Conservation (phyloP, 2,329 filamentous ascomycete species). For the Coniochaeta sp. region DNA sequence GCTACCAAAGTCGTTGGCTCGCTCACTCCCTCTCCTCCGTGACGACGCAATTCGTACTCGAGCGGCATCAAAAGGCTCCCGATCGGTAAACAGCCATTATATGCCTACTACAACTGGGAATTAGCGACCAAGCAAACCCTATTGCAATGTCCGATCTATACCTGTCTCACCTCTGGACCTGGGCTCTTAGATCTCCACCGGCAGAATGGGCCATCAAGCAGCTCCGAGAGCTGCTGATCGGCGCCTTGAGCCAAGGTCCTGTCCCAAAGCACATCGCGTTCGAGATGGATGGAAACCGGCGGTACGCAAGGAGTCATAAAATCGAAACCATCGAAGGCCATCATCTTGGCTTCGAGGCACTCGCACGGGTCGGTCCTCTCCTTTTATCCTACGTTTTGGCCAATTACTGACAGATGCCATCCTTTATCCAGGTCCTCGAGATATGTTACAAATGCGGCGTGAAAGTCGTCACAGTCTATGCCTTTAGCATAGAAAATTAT, state of each 20-base stretch:
- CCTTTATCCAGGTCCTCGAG: conserved; percentile 68
- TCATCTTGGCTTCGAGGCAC: conserved; percentile 88
- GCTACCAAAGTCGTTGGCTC: too few relatives aligned
- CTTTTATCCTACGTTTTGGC: conserved; percentile 2
- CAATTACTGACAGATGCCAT: conserved; percentile 9
- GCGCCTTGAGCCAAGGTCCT: conserved; percentile 80
- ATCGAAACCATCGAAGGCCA: conserved; percentile 97
- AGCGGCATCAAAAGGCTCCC: background rate
- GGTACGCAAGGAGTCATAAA: conserved; percentile 81
- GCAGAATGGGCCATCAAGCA: conserved; percentile 81
- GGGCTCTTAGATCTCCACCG: conserved; percentile 82
- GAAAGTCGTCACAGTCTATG: conserved; percentile 94
- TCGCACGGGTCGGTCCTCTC: conserved; percentile 62
- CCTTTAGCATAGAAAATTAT: conserved; percentile 99
- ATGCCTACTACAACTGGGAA: background rate
- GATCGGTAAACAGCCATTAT: too few relatives aligned
- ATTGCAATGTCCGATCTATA: conserved; percentile 45
- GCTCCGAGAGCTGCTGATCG: conserved; percentile 78
- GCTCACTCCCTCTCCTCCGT: too few relatives aligned
- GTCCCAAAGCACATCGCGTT: conserved; percentile 97
- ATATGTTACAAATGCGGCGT: conserved; percentile 98
- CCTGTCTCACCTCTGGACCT: conserved; percentile 45
- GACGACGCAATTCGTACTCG: background rate
- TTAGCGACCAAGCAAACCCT: background rate
- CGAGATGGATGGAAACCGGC: conserved; percentile 96